phyloP scores from a whole-genome alignment of 106 monocot genomes.

The Iris macrosiphon region DNA sequence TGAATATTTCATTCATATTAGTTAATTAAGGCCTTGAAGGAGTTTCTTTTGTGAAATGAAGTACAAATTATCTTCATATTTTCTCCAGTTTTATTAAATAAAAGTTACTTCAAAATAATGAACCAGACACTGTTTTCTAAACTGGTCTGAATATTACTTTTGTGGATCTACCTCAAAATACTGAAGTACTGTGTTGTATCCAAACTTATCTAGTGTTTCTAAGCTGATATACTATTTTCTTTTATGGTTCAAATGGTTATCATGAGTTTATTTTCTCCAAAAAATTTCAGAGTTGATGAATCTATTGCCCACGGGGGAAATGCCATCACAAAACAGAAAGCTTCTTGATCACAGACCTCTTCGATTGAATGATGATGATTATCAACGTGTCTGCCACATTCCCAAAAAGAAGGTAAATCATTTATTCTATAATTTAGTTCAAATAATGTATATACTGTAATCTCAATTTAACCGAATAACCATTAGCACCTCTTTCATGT shows the following conservation, averaged over 20 bases:
- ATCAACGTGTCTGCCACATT: conserved; percentile 14
- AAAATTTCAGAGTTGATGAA: background rate
- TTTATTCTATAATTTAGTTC: background rate
- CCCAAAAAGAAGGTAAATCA: conserved; percentile 14
- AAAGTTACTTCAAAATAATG: too few species aligned
- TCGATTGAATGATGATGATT: conserved; percentile 18
- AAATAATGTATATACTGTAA: background rate
- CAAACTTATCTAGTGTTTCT: too few species aligned
- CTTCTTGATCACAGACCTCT: conserved; percentile 22
- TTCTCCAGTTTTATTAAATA: too few species aligned
- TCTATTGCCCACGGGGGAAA: background rate
- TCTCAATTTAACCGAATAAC: background rate
- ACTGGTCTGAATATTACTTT: too few species aligned
- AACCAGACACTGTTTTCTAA: too few species aligned
- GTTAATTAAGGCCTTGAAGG: too few species aligned
- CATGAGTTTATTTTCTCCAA: background rate
- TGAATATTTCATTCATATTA: too few species aligned
- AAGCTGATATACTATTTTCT: too few species aligned
- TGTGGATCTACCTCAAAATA: too few species aligned
- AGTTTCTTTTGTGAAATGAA: too few species aligned
- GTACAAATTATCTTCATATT: too few species aligned
- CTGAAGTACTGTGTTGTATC: too few species aligned
- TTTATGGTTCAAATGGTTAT: background rate
- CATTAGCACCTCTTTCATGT: background rate
- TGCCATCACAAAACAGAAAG: background rate